phyloP scores from a whole-genome alignment of 1,284 basidiomycete genomes.

The Cystobasidium slooffiae region DNA sequence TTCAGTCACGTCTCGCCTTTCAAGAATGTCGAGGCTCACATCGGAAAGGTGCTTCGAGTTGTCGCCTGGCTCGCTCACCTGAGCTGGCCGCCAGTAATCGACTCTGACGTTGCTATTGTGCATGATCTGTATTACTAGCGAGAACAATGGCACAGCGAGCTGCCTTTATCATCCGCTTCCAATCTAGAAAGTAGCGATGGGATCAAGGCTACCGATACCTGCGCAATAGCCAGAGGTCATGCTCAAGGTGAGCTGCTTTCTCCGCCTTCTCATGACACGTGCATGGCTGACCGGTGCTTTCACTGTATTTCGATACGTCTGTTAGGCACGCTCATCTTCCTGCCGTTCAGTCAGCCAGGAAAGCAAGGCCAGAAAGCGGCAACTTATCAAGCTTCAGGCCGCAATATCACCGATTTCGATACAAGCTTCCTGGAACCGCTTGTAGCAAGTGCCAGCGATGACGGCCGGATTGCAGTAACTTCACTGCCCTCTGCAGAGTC shows the following conservation, averaged over 20 bases:
- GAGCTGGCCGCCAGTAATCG: neutral
- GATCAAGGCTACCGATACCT: slow-evolving; percentile 44
- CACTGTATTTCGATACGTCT: neutral
- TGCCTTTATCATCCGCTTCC: slow-evolving; percentile 44
- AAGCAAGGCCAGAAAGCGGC: slow-evolving; percentile 49
- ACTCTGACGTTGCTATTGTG: neutral
- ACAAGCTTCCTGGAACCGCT: slow-evolving; percentile 49
- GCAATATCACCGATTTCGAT: slow-evolving; percentile 48
- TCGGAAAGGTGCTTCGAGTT: slow-evolving; percentile 47
- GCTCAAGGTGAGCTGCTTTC: slow-evolving; percentile 39
- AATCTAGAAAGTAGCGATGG: slow-evolving; percentile 45
- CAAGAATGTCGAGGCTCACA: slow-evolving; percentile 49
- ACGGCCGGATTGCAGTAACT: slow-evolving; percentile 47
- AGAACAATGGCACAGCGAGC: slow-evolving; percentile 50
- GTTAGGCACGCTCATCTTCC: slow-evolving; percentile 49
- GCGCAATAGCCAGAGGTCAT: slow-evolving; percentile 48
- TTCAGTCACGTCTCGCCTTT: slow-evolving; percentile 47
- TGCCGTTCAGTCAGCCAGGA: slow-evolving; percentile 49
- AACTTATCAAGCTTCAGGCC: slow-evolving; percentile 44
- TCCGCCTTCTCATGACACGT: neutral
- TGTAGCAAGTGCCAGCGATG: slow-evolving; percentile 48
- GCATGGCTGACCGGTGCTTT: slow-evolving; percentile 1
- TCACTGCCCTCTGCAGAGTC: slow-evolving; percentile 27
- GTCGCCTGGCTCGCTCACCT: neutral
- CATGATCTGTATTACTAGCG: slow-evolving; percentile 39